These are phyloP conservation scores for Nakazawaea wyomingensis DNA, from an alignment of 805 yeast species.

Conservation along the genomic window DNA sequence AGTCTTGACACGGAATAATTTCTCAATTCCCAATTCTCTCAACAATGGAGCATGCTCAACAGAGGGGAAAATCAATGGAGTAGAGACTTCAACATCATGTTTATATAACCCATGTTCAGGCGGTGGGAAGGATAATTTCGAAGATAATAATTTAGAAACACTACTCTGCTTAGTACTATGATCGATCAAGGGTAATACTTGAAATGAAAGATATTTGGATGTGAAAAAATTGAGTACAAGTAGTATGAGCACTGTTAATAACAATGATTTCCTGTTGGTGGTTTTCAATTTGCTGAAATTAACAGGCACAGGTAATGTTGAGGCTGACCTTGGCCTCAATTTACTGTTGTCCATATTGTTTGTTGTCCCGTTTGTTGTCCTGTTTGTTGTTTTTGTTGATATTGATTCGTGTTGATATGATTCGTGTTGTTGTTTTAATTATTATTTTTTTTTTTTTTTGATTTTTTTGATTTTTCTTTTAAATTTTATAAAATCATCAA, in stretches of 20 bases:
- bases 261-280: conserved; percentile 2
- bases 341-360: neutral
- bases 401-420: too few relatives aligned
- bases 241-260: neutral
- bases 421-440: too few relatives aligned
- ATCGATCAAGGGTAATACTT: conserved; percentile 10
- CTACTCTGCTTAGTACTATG: conserved; percentile 6
- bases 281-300: conserved; percentile 9
- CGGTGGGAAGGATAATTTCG: conserved; percentile 1
- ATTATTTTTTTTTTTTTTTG: too few relatives aligned
- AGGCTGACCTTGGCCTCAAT: conserved; percentile 11
- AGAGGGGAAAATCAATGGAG: conserved; percentile 65
- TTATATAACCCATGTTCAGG: conserved; percentile 37
- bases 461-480: neutral
- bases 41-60: conserved; percentile 63
- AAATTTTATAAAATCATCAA: too few relatives aligned
- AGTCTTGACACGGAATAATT: conserved; percentile 43
- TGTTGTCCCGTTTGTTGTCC: neutral
- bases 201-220: conserved; percentile 9
- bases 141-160: conserved; percentile 8
- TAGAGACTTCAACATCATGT: conserved; percentile 42
- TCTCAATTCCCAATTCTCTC: conserved; percentile 49
- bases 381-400: too few relatives aligned
- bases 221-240: conserved; percentile 11
- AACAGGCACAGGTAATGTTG: conserved; percentile 12